Base-by-base conservation (phyloP, 164 flowering plant species). In the Vitis amurensis region DNA sequence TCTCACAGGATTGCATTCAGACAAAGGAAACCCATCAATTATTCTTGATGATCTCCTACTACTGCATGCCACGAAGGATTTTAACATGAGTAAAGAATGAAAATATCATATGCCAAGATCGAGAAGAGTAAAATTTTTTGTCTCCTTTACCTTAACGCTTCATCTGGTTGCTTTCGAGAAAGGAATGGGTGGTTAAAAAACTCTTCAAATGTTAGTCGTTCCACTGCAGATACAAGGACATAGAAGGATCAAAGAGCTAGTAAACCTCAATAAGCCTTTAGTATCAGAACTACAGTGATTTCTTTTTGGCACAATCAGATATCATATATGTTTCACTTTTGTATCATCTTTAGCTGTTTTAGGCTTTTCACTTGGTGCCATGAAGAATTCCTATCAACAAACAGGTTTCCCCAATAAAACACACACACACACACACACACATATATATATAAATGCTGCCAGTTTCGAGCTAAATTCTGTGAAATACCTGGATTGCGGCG, bases 201-300 rank as follows among this genome's bases (percentile, higher is more conserved):
- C 79, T 96, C 99, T 60, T 93, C 99, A 82, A 93, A 96, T 69
- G 99, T 93, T 71, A 96, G 70, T 51, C 98, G 84, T 76, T 93
- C 98, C 82, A 93, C 99, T 96, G 91, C 44, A 76, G 63, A 73
- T 57, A 66, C 31, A 75, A 67, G n/a, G 57, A 68, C 15, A 63
- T 61, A 23, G 14, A 11, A 67, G n/a, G 50, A 48, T 31, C 4
- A 31, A 65, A 11, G 10, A 2, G 30, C 3, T 14, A 23, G 8
- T 23, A 19, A 47, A 60, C 8, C 5, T 55, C 27, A 37, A 19
- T 49, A 66, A 44, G 48, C 16, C 29, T 31, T 14, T 12, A 27
- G 44, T 31, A 31, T 31, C 44, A 31, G 44, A 31, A 31, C 44
- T 31, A 31, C 44, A 31, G 44, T 31, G 6, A 31, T 31, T 31